Conservation (phyloP, 2,329 filamentous ascomycete genomes). For the Xylaria sp. region DNA sequence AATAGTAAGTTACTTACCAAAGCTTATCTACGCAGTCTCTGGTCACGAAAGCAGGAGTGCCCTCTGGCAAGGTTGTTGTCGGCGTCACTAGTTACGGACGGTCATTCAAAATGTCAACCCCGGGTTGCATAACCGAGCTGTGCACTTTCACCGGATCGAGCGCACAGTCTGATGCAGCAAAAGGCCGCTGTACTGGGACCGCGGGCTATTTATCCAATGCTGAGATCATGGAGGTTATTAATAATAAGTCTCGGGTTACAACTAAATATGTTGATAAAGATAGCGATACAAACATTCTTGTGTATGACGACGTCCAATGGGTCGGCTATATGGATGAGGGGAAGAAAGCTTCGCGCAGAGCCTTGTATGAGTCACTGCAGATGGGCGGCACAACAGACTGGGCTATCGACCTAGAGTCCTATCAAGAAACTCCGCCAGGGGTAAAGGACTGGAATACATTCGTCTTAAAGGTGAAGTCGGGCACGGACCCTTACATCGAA, state of each 20-base stretch:
- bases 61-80: constrained; percentile 40
- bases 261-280: not conserved
- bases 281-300: constrained; percentile 38
- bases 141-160: constrained; percentile 2
- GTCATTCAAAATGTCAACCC: constrained; percentile 44
- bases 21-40: constrained; percentile 41
- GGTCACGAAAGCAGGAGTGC: constrained; percentile 40
- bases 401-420: too few species aligned
- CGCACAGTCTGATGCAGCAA: constrained; percentile 43
- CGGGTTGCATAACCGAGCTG: not conserved
- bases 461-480: not conserved
- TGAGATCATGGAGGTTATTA: constrained; percentile 52
- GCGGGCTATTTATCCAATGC: constrained; percentile 54
- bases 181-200: constrained; percentile 52
- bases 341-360: too few species aligned
- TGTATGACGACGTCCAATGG: constrained; percentile 42
- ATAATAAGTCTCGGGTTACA: not conserved
- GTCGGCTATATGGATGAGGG: constrained; percentile 37
- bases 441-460: too few species aligned
- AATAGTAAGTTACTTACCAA: constrained; percentile 40
- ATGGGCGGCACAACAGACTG: too few species aligned
- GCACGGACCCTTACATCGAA: not conserved
- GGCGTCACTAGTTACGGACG: constrained; percentile 35
- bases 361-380: too few species aligned
- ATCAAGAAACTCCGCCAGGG: too few species aligned